Evolutionary conservation across 164 flowering plant genomes (phyloP).

Genomic region (Umbellularia californica): DNA sequence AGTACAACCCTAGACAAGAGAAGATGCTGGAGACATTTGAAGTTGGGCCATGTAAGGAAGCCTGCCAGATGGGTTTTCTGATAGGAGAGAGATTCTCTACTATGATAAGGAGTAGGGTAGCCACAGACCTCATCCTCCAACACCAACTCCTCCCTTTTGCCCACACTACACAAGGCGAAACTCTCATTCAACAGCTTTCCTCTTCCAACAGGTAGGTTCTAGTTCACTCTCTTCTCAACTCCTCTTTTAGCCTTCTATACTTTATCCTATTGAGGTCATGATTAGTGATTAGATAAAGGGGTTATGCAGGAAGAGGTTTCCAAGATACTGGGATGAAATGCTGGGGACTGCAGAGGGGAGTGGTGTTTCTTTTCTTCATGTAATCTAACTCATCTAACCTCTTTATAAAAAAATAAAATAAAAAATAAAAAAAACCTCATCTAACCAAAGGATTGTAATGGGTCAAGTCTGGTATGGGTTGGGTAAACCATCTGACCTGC

Average conservation of each 20-base stretch:
- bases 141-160: slow-evolving; percentile 68
- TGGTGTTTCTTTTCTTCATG: slow-evolving; percentile 57
- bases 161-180: slow-evolving; percentile 27
- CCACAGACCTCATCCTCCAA: slow-evolving; percentile 58
- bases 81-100: slow-evolving; percentile 62
- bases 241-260: background rate
- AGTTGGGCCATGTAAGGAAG: slow-evolving; percentile 59
- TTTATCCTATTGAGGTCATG: too few relatives aligned
- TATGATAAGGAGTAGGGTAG: slow-evolving; percentile 52
- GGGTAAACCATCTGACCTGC: too few relatives aligned
- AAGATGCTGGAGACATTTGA: slow-evolving; percentile 52
- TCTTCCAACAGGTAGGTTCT: slow-evolving; percentile 31
- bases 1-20: background rate
- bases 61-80: slow-evolving; percentile 55
- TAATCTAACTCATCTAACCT: slow-evolving; percentile 13
- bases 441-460: background rate
- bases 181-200: slow-evolving; percentile 41
- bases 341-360: slow-evolving; percentile 71
- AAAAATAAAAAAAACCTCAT: too few relatives aligned
- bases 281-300: background rate
- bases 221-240: background rate
- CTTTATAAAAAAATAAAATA: too few relatives aligned
- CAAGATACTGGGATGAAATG: slow-evolving; percentile 76
- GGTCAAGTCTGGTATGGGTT: too few relatives aligned
- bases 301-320: slow-evolving; percentile 32